A percentile compares a stretch with the other conserved stretches of the same genome.
These are phyloP conservation scores for Pulveroboletus sp. DNA, from an alignment of 1,284 basidiomycete genomes.

Conservation along the genomic window DNA sequence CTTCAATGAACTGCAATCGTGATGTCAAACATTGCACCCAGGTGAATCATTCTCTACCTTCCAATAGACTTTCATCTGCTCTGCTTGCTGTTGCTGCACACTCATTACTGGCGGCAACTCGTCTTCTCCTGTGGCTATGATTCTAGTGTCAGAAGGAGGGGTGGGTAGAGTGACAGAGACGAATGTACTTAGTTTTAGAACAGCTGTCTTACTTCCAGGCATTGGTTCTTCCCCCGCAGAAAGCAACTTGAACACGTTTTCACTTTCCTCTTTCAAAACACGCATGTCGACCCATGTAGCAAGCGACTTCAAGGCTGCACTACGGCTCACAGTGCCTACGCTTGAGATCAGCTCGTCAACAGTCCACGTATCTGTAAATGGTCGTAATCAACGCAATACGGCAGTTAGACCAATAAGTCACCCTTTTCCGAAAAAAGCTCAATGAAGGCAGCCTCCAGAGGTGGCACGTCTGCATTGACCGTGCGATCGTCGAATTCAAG, in stretches of 20 bases:
- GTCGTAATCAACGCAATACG: not conserved
- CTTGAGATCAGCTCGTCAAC: constrained; percentile 63
- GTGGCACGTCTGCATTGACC: constrained; percentile 75
- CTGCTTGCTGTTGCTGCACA: constrained; percentile 76
- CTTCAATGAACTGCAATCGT: constrained; percentile 68
- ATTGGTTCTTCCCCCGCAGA: constrained; percentile 55
- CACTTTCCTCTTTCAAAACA: constrained; percentile 69
- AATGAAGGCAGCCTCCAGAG: constrained; percentile 86
- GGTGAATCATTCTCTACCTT: constrained; percentile 52
- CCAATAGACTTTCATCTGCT: constrained; percentile 85
- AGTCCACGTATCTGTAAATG: constrained; percentile 61
- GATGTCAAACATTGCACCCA: constrained; percentile 6
- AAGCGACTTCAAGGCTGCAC: constrained; percentile 69
- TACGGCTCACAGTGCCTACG: constrained; percentile 65
- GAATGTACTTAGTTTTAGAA: constrained; percentile 39
- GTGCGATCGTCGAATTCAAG: constrained; percentile 80
- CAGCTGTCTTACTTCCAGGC: constrained; percentile 24
- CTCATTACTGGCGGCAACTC: constrained; percentile 54
- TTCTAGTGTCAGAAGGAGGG: constrained; percentile 11
- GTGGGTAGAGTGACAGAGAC: not conserved
- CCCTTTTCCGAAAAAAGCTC: constrained; percentile 81
- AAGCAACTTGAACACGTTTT: constrained; percentile 60
- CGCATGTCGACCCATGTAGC: constrained; percentile 83
- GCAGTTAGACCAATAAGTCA: constrained; percentile 22
- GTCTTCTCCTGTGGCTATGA: constrained; percentile 36